Percentiles rank a stretch among this genome's conserved stretches.
These are phyloP conservation scores for Austroboletus niveus DNA, from an alignment of 1,284 basidiomycete genomes.

Conservation along the genomic window DNA sequence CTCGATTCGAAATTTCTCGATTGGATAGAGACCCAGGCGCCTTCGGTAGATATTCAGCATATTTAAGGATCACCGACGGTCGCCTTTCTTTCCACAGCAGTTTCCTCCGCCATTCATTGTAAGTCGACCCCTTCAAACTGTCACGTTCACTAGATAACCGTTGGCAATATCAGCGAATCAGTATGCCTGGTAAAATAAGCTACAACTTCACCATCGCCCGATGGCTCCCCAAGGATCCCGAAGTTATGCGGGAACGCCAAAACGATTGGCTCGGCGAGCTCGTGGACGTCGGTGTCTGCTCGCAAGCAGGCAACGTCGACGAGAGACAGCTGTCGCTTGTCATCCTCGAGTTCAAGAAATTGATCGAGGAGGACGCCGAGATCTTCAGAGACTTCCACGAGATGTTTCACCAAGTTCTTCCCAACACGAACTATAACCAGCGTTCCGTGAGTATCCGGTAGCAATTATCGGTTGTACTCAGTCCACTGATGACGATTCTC, in stretches of 20 bases:
- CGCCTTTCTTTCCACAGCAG: no score
- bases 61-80: no score
- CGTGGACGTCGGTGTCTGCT: conserved; percentile 4
- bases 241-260: conserved; percentile 9
- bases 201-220: conserved; percentile 7
- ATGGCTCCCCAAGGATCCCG: conserved; percentile 21
- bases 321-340: conserved; percentile 24
- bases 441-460: conserved; percentile 5
- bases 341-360: conserved; percentile 39
- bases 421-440: neutral
- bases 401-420: conserved; percentile 24
- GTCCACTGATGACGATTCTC: neutral
- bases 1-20: no score
- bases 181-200: conserved; percentile 6
- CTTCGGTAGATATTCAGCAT: no score
- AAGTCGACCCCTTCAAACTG: neutral
- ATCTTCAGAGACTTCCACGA: conserved; percentile 40
- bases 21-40: no score
- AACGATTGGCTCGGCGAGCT: conserved; percentile 6
- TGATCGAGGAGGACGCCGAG: conserved; percentile 39
- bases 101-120: neutral
- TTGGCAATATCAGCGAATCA: neutral
- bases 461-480: neutral
- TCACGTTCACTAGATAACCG: neutral
- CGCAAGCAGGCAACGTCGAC: conserved; percentile 10